phyloP scores from a whole-genome alignment of 1,139 yeast genomes.

The Hyphopichia pseudoburtonii region DNA sequence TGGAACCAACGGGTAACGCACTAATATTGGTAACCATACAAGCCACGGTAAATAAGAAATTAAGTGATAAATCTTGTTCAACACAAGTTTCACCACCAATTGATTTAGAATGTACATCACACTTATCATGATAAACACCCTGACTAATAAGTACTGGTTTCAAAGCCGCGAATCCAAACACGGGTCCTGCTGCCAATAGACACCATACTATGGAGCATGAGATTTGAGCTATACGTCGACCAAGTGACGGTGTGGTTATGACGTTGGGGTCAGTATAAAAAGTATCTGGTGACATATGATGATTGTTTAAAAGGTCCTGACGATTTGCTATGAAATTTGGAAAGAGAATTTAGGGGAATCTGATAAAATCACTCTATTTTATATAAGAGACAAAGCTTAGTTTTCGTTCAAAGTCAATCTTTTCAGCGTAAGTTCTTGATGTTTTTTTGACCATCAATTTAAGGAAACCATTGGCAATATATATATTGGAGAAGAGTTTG shows the following conservation, averaged over 20 bases:
- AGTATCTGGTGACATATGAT: slow-evolving; percentile 1
- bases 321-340: neutral
- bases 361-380: no score
- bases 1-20: slow-evolving; percentile 78
- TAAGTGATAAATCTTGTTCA: slow-evolving; percentile 77
- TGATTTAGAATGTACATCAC: slow-evolving; percentile 28
- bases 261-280: neutral
- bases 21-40: slow-evolving; percentile 85
- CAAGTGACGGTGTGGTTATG: slow-evolving; percentile 12
- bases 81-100: slow-evolving; percentile 50
- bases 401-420: no score
- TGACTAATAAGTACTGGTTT: slow-evolving; percentile 77
- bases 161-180: slow-evolving; percentile 92
- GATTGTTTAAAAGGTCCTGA: neutral
- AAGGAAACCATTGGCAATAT: no score
- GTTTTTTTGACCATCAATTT: no score
- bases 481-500: no score
- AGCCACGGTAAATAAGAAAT: slow-evolving; percentile 79
- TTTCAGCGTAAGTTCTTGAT: no score
- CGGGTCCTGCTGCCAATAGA: slow-evolving; percentile 86
- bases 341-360: no score
- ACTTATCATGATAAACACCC: slow-evolving; percentile 68
- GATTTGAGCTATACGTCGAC: slow-evolving; percentile 26
- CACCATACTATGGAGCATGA: slow-evolving; percentile 83
- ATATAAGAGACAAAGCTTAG: no score